phyloP scores from a whole-genome alignment of 1,284 basidiomycete genomes.

The Tetrapyrgos nigripes region DNA sequence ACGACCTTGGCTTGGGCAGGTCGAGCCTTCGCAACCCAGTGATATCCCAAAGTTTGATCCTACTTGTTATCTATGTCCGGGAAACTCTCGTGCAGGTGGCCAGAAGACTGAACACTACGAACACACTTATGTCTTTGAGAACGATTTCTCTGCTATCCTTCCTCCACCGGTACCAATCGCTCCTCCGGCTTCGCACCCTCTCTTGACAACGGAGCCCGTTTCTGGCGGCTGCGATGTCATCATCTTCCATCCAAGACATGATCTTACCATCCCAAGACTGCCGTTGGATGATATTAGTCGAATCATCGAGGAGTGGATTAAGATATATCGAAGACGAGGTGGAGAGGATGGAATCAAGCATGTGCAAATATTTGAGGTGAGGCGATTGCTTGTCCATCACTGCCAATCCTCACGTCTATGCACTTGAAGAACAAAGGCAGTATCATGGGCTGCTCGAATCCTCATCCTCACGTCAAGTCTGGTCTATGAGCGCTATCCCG shows the following conservation, averaged over 20 bases:
- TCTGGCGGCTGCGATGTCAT: slow-evolving; percentile 91
- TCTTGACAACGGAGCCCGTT: slow-evolving; percentile 77
- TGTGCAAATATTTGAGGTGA: slow-evolving; percentile 90
- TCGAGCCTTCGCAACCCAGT: slow-evolving; percentile 65
- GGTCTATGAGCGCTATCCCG: slow-evolving; percentile 83
- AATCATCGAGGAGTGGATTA: slow-evolving; percentile 82
- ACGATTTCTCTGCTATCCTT: slow-evolving; percentile 88
- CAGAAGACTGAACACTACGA: slow-evolving; percentile 74
- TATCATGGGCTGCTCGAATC: slow-evolving; percentile 97
- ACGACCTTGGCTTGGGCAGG: slow-evolving; percentile 87
- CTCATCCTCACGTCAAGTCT: slow-evolving; percentile 94
- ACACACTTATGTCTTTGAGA: slow-evolving; percentile 79
- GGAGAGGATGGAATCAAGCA: slow-evolving; percentile 73
- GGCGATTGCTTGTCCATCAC: not conserved
- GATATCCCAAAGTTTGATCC: slow-evolving; percentile 76
- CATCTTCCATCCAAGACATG: slow-evolving; percentile 90
- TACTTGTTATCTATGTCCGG: slow-evolving; percentile 90
- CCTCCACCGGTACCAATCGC: slow-evolving; percentile 59
- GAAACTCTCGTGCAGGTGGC: slow-evolving; percentile 84
- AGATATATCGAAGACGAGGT: slow-evolving; percentile 71
- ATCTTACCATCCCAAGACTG: slow-evolving; percentile 88
- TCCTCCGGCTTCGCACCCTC: slow-evolving; percentile 57
- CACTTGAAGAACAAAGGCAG: slow-evolving; percentile 84
- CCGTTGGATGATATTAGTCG: slow-evolving; percentile 63
- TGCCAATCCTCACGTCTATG: slow-evolving; percentile 2